A percentile compares a stretch with the other conserved stretches of the same genome.
Evolutionary conservation across 2,329 filamentous ascomycete species (phyloP).

Genomic region (Rhynchosporium agropyri): DNA sequence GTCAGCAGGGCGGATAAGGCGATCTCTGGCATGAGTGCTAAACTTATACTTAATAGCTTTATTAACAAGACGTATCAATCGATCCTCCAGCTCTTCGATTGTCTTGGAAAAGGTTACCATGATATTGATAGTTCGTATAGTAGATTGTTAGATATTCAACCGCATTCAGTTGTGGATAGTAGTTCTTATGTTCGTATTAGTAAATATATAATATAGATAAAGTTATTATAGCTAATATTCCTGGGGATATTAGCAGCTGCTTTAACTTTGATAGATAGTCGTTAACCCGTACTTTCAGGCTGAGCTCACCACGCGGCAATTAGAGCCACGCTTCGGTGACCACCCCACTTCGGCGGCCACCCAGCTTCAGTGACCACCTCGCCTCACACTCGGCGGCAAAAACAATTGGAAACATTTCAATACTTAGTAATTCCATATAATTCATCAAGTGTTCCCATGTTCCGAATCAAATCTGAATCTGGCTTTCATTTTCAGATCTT

Average conservation of each 20-base stretch:
- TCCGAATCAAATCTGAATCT: background rate
- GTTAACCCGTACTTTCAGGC: conserved; percentile 9
- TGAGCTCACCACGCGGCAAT: background rate
- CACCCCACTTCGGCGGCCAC: background rate
- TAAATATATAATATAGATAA: background rate
- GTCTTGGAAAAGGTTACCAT: conserved; percentile 4
- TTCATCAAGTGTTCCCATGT: conserved; percentile 2
- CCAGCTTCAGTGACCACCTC: conserved; percentile 3
- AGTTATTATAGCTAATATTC: too few species aligned
- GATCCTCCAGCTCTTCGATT: conserved; percentile 8
- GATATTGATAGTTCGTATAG: background rate
- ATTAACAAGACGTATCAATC: conserved; percentile 5
- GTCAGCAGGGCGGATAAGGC: background rate
- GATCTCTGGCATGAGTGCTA: background rate
- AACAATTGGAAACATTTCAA: background rate
- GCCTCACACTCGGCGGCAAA: background rate
- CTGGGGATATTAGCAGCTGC: background rate
- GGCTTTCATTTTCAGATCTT: background rate
- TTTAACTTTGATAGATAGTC: background rate
- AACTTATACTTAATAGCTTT: conserved; percentile 10
- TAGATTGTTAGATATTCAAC: conserved; percentile 4
- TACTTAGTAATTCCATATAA: conserved; percentile 3
- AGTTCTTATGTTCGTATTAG: background rate
- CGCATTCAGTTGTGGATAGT: background rate
- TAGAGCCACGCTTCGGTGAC: background rate